Conservation (phyloP, 148 eudicot species). For the Diospyros lotus region DNA sequence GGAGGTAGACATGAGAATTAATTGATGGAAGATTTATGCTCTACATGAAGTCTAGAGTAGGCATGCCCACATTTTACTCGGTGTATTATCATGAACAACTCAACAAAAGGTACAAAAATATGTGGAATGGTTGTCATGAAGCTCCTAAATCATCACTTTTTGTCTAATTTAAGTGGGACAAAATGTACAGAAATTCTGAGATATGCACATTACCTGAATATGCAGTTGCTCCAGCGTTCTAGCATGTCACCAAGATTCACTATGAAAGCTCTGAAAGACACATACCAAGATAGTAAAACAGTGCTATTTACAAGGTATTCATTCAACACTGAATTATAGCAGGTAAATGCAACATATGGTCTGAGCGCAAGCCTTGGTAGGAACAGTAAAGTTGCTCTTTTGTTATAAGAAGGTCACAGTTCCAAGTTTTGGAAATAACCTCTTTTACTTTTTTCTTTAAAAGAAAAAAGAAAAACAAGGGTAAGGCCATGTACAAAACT, state of each 20-base stretch:
- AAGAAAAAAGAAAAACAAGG: no score
- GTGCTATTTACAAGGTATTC: background rate
- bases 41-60: no score
- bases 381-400: no score
- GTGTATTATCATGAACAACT: background rate
- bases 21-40: background rate
- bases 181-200: conserved; percentile 1
- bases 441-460: no score
- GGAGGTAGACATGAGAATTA: background rate
- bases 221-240: conserved; percentile 95
- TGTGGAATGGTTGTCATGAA: conserved; percentile 7
- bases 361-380: no score
- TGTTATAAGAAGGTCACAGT: no score
- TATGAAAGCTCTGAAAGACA: conserved; percentile 67
- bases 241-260: conserved; percentile 97
- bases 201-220: conserved; percentile 63
- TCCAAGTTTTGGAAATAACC: no score
- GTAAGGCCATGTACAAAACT: no score
- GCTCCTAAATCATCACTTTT: conserved; percentile 9
- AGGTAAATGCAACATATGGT: background rate
- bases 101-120: background rate
- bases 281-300: conserved; percentile 2
- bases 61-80: background rate
- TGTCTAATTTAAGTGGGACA: background rate
- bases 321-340: background rate